phyloP scores from a whole-genome alignment of 2,329 filamentous ascomycete genomes.

The Fusarium temperatum region DNA sequence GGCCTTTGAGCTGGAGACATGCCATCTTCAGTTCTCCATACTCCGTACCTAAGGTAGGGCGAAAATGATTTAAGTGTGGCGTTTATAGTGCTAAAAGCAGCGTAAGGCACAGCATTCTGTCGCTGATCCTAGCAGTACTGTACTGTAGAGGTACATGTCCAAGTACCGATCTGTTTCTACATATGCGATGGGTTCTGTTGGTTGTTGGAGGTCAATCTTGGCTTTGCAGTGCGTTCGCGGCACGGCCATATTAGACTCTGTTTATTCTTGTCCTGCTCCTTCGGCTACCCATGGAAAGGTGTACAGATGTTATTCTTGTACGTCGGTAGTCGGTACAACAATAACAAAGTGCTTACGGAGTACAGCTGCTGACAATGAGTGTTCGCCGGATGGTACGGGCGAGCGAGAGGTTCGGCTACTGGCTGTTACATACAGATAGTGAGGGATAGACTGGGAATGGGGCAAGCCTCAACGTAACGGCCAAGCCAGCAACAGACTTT shows the following conservation, averaged over 20 bases:
- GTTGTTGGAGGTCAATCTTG: slow-evolving; percentile 6
- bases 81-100: slow-evolving; percentile 12
- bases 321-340: slow-evolving; percentile 6
- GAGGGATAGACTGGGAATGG: slow-evolving; percentile 2
- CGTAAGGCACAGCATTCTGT: background rate
- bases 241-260: background rate
- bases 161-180: background rate
- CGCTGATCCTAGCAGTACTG: background rate
- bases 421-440: background rate
- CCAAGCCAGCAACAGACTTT: slow-evolving; percentile 14
- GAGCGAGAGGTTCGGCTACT: background rate
- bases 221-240: background rate
- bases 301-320: background rate
- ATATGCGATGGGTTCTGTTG: background rate
- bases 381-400: background rate
- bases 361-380: slow-evolving; percentile 4
- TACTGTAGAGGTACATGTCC: background rate
- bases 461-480: slow-evolving; percentile 24
- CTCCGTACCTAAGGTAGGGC: background rate
- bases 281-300: background rate
- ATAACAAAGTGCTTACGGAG: slow-evolving; percentile 28
- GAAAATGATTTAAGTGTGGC: slow-evolving; percentile 37
- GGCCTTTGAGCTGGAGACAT: background rate
- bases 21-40: background rate
- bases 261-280: background rate